A percentile compares a stretch with the other conserved stretches of the same genome.
These are phyloP conservation scores for Skeletonema costatum DNA, from an alignment of 108 stramenopile genomes.

Conservation along the genomic window DNA sequence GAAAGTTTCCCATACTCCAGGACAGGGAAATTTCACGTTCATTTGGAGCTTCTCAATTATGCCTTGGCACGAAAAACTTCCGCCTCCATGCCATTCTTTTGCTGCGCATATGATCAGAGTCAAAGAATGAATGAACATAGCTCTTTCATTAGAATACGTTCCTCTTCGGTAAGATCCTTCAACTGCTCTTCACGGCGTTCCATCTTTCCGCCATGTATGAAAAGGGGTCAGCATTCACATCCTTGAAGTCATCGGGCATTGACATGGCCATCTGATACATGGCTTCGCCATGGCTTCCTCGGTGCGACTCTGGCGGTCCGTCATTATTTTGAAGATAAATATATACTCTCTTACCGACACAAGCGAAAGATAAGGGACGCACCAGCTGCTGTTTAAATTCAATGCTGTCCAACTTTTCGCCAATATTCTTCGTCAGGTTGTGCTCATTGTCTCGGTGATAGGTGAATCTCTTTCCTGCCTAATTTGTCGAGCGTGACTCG, in stretches of 20 bases:
- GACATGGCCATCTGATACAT: not conserved
- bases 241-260: not conserved
- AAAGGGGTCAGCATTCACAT: not conserved
- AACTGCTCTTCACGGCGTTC: not conserved
- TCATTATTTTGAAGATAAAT: not conserved
- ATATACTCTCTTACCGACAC: too few relatives aligned
- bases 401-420: too few relatives aligned
- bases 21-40: not conserved
- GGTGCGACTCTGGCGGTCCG: not conserved
- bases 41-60: not conserved
- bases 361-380: too few relatives aligned
- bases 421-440: too few relatives aligned
- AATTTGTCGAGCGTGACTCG: not conserved
- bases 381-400: too few relatives aligned
- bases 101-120: not conserved
- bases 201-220: not conserved
- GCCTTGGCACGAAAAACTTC: not conserved
- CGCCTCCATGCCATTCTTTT: not conserved
- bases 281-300: not conserved
- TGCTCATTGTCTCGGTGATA: too few relatives aligned
- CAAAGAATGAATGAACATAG: not conserved
- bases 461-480: too few relatives aligned
- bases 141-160: not conserved
- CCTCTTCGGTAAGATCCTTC: not conserved
- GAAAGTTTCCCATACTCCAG: not conserved